These are phyloP conservation scores for Yamadazyma blattariae DNA, from an alignment of 1,139 yeast genomes.

Conservation along the genomic window DNA sequence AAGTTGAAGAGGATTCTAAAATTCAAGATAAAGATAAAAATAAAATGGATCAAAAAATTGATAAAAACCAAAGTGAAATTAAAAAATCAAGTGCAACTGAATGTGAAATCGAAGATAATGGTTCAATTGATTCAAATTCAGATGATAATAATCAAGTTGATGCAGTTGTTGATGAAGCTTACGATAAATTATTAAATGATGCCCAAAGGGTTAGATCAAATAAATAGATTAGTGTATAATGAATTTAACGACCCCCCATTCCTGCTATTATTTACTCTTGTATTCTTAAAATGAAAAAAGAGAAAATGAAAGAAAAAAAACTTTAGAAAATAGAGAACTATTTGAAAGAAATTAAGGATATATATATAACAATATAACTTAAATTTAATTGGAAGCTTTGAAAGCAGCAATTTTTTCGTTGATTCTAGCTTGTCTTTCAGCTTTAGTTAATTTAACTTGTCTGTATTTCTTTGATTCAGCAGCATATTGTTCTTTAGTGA, in stretches of 20 bases:
- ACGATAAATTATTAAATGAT: slow-evolving; percentile 66
- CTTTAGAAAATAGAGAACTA: too few species aligned
- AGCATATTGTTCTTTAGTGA: slow-evolving; percentile 97
- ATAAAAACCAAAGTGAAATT: not conserved
- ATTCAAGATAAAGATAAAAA: slow-evolving; percentile 2
- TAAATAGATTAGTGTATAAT: slow-evolving; percentile 1
- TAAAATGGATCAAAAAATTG: slow-evolving; percentile 9
- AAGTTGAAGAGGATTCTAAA: slow-evolving; percentile 11
- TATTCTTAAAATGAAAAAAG: too few species aligned
- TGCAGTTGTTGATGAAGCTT: slow-evolving; percentile 60
- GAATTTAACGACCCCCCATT: not conserved
- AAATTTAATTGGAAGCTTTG: slow-evolving; percentile 51
- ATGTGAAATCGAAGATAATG: slow-evolving; percentile 20
- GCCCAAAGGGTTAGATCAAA: slow-evolving; percentile 62
- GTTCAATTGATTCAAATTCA: slow-evolving; percentile 26
- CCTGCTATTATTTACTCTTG: too few species aligned
- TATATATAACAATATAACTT: slow-evolving; percentile 1
- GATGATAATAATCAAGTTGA: slow-evolving; percentile 19
- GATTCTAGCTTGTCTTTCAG: slow-evolving; percentile 85
- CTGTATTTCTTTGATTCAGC: slow-evolving; percentile 93
- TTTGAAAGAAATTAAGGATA: not conserved
- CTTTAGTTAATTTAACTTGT: slow-evolving; percentile 84
- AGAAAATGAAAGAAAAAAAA: too few species aligned
- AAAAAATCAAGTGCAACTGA: not conserved
- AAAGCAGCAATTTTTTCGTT: slow-evolving; percentile 90